A percentile compares a stretch with the other conserved stretches of the same genome.
phyloP scores from a whole-genome alignment of 2,329 filamentous ascomycete genomes.

The Aspergillus floridensis region DNA sequence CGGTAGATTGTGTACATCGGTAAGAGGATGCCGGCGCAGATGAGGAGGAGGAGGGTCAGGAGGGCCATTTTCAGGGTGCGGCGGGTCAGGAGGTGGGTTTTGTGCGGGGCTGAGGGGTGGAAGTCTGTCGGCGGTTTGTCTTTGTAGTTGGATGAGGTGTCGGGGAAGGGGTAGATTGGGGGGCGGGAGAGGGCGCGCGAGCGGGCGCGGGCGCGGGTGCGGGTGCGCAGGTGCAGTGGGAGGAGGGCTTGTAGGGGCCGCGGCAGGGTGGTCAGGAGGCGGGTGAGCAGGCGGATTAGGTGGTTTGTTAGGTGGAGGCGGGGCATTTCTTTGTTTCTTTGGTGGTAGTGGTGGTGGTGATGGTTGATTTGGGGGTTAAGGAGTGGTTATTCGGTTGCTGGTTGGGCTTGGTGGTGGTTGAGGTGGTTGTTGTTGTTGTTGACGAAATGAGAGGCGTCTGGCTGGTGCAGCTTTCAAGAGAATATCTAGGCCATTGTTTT shows the following conservation, averaged over 20 bases:
- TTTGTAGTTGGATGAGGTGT: slow-evolving; percentile 23
- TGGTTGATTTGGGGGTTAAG: not conserved
- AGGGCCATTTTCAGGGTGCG: slow-evolving; percentile 33
- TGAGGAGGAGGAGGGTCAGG: slow-evolving; percentile 34
- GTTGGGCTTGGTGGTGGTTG: not conserved
- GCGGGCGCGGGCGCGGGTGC: slow-evolving; percentile 12
- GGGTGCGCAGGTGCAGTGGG: slow-evolving; percentile 1
- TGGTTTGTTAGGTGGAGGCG: slow-evolving; percentile 6
- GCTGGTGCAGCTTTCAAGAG: too few relatives aligned
- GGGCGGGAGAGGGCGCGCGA: slow-evolving; percentile 24
- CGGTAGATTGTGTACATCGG: slow-evolving; percentile 74
- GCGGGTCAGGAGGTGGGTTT: slow-evolving; percentile 15
- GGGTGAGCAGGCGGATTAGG: not conserved
- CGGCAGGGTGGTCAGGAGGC: not conserved
- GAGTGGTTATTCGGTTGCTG: not conserved
- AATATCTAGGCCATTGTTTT: too few relatives aligned
- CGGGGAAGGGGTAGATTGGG: slow-evolving; percentile 33
- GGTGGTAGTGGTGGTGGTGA: not conserved
- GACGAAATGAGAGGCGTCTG: too few relatives aligned
- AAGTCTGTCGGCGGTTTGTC: not conserved
- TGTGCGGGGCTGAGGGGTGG: slow-evolving; percentile 9
- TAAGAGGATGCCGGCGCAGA: slow-evolving; percentile 20
- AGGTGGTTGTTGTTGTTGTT: not conserved
- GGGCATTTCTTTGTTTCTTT: not conserved
- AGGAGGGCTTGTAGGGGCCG: not conserved